A percentile compares a stretch with the other conserved stretches of the same genome.
Evolutionary conservation across 1,284 basidiomycete genomes (phyloP).

Genomic region (Ceratobasidium sp.): DNA sequence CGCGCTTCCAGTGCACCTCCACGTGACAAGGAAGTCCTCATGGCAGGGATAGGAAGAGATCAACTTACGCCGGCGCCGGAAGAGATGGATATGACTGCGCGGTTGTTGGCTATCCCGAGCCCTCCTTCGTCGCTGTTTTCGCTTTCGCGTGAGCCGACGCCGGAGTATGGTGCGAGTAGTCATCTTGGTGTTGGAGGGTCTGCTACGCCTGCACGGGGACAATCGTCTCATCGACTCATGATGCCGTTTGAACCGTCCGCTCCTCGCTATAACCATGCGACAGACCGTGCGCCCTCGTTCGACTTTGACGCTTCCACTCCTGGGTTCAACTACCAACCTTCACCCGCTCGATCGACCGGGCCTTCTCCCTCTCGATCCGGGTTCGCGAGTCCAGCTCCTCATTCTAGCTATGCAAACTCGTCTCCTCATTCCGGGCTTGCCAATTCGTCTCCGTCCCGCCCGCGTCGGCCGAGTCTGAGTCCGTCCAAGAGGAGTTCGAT

Average conservation of each 20-base stretch:
- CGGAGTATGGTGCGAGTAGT: background rate
- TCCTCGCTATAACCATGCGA: background rate
- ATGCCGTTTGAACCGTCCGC: background rate
- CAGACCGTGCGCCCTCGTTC: background rate
- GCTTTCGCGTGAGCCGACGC: constrained; percentile 21
- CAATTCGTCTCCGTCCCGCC: background rate
- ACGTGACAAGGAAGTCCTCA: background rate
- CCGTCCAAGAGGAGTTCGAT: constrained; percentile 25
- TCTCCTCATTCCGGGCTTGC: background rate
- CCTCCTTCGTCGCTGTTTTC: constrained; percentile 32
- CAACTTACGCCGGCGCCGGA: constrained; percentile 9
- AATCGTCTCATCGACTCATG: too few relatives aligned
- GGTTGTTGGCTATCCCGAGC: constrained; percentile 29
- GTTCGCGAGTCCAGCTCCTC: background rate
- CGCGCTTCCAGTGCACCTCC: background rate
- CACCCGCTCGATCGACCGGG: background rate
- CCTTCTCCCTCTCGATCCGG: background rate
- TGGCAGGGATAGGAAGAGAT: background rate
- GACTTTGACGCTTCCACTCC: constrained; percentile 11
- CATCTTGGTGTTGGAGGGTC: too few relatives aligned
- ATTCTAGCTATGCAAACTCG: background rate
- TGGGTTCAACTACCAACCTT: constrained; percentile 28
- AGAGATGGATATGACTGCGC: constrained; percentile 13
- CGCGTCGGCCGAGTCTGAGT: constrained; percentile 25
- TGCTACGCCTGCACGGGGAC: too few relatives aligned